Evolutionary conservation across 208 protist genomes (phyloP).

Genomic region (Histomonas meleagridis): DNA sequence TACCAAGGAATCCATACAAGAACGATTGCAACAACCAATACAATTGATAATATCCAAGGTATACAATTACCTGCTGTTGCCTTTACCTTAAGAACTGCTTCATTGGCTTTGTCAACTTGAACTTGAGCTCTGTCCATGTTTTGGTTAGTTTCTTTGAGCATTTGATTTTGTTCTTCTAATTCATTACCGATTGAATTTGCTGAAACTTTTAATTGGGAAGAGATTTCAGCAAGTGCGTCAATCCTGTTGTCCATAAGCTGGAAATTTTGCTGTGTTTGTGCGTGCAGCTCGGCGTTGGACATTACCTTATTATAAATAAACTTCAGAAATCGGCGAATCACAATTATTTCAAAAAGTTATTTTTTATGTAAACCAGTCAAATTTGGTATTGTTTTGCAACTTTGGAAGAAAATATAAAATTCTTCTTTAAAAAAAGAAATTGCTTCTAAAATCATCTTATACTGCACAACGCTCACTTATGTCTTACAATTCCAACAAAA

Average conservation of each 20-base stretch:
- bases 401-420: too few species aligned
- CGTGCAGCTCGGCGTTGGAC: background rate
- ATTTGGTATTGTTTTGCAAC: too few species aligned
- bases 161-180: conserved; percentile 32
- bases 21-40: background rate
- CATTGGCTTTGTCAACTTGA: background rate
- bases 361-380: too few species aligned
- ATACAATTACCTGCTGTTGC: background rate
- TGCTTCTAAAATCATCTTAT: too few species aligned
- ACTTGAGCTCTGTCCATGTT: background rate
- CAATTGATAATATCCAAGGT: background rate
- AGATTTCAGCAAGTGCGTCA: conserved; percentile 19
- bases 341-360: too few species aligned
- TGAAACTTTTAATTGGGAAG: background rate
- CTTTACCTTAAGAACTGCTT: background rate
- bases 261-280: background rate
- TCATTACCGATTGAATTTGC: background rate
- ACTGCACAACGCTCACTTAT: too few species aligned
- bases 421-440: too few species aligned
- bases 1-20: background rate
- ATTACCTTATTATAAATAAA: too few species aligned
- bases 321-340: too few species aligned
- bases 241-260: background rate
- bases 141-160: background rate
- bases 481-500: too few species aligned